phyloP scores from a whole-genome alignment of 768 basidiomycete species.

The Lentinus brumalis region DNA sequence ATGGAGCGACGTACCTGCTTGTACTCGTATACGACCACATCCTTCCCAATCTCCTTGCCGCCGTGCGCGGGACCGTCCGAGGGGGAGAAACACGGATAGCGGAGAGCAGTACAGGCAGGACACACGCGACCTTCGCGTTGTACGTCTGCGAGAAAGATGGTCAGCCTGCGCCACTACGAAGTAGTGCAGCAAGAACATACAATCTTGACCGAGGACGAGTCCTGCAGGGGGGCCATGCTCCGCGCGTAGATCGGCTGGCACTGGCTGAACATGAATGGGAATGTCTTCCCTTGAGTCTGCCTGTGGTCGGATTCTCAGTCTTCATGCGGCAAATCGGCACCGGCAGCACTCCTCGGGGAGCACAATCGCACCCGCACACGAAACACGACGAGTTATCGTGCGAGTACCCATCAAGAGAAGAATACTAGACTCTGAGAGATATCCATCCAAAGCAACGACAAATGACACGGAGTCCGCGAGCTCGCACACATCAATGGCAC shows the following conservation, averaged over 20 bases:
- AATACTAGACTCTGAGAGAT: no score
- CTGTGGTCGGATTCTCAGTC: no score
- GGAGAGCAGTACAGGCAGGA: conserved; percentile 84
- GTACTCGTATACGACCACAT: conserved; percentile 74
- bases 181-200: conserved; percentile 41
- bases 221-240: conserved; percentile 79
- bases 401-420: no score
- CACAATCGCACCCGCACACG: no score
- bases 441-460: no score
- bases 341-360: no score
- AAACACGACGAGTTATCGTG: no score
- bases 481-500: no score
- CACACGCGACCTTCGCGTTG: conserved; percentile 71
- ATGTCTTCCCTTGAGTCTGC: conserved; percentile 56
- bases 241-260: conserved; percentile 55
- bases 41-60: conserved; percentile 74
- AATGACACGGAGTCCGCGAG: no score
- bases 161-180: not conserved
- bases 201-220: conserved; percentile 86
- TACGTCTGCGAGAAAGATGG: conserved; percentile 59
- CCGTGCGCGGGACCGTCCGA: conserved; percentile 69
- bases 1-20: conserved; percentile 53
- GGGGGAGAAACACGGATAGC: conserved; percentile 81
- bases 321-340: no score
- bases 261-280: not conserved